Base-by-base conservation (phyloP, 495 filamentous ascomycete genomes). In the Podospora comata region DNA sequence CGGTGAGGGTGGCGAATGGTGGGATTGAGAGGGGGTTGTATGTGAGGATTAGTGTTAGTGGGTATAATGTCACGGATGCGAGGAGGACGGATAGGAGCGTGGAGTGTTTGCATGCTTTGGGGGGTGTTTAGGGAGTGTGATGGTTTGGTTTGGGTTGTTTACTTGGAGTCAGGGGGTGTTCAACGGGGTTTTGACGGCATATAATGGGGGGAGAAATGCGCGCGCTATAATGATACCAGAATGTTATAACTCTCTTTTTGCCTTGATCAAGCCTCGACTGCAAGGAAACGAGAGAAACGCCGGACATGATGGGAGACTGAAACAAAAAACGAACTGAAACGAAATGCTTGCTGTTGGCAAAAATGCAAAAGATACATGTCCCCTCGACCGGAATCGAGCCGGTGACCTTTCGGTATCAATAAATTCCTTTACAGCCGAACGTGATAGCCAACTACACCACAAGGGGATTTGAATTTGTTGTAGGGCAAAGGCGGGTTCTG, bases 311-410 rank as follows among this genome's bases (percentile, higher is more conserved):
- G 23, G 23, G 16, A 61, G 7, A 61, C 13, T 11, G 27, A 61
- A 61, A 18, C 9, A 32, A 30, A 30, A 32, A 27, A 61, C 0
- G 23, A 60, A 60, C 9, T 32, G 16, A 57, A 57, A 18, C 18
- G 15, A 18, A 9, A 57, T n/a, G 18, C 23, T 23, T 23, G 18
- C 55, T 18, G 18, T 58, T 6, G 7, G 2, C 15, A 60, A 60
- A 60, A 60, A 26, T 7, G 9, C 48, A 32, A 72, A 69, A 66
- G 66, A 58, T 5, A 58, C 0, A 2, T 58, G 68, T 74, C 70
- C 68, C 72, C 72, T 72, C 72, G 72, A 74, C 72, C 72, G 72
- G 72, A 74, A 70, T 74, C 72, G 71, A 71, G 65, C 71, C 71
- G 71, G 71, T 73, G 71, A 73, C 71, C 71, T 73, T 70, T 72